phyloP scores from a whole-genome alignment of 1,139 yeast genomes.

The Suhomyces kunorum region DNA sequence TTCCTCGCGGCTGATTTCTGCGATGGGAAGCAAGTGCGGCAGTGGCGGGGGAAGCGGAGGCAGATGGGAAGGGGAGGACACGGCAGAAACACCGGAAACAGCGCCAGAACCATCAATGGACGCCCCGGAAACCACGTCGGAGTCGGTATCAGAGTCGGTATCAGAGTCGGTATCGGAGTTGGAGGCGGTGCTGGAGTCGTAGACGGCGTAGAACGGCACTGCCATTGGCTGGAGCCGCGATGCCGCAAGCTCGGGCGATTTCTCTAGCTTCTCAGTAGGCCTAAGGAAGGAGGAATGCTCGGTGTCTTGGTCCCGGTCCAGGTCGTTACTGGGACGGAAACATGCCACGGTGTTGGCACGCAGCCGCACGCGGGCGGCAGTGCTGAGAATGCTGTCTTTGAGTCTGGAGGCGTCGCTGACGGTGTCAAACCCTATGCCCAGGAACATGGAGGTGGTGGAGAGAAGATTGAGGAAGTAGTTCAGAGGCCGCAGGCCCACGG shows the following conservation, averaged over 20 bases:
- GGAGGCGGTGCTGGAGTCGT: slow-evolving; percentile 13
- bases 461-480: slow-evolving; percentile 22
- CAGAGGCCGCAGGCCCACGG: slow-evolving; percentile 20
- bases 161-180: slow-evolving; percentile 1
- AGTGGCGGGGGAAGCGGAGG: not conserved
- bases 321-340: no score
- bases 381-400: slow-evolving; percentile 5
- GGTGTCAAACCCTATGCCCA: slow-evolving; percentile 17
- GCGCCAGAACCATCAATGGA: no score
- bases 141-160: slow-evolving; percentile 2
- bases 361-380: slow-evolving; percentile 9
- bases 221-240: not conserved
- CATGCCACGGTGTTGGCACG: slow-evolving; percentile 1
- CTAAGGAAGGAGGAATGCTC: no score
- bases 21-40: not conserved
- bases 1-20: no score
- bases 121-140: no score
- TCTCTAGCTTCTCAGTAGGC: no score
- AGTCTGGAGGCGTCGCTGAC: slow-evolving; percentile 7
- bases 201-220: slow-evolving; percentile 15
- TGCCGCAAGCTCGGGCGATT: not conserved
- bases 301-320: no score
- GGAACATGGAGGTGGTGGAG: slow-evolving; percentile 21
- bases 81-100: no score
- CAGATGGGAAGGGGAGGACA: not conserved